These are phyloP conservation scores for Thyridium curvatum DNA, from an alignment of 2,329 filamentous ascomycete genomes.

Conservation along the genomic window DNA sequence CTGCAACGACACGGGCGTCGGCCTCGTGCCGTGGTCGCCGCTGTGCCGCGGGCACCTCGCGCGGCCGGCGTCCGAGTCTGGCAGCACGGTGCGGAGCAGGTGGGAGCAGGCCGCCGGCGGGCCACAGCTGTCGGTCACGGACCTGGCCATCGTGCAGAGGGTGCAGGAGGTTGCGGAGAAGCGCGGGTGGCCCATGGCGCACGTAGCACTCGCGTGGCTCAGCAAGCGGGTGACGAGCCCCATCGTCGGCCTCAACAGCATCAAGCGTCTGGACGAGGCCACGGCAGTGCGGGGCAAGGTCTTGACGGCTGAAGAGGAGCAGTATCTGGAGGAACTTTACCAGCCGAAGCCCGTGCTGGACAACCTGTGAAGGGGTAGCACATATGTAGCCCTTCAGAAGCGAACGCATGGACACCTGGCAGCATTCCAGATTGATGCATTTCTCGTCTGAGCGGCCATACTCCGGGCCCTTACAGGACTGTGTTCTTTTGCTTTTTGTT, in stretches of 20 bases:
- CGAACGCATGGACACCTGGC: too few relatives aligned
- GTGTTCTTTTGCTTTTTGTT: too few relatives aligned
- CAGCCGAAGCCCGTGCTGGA: constrained; percentile 32
- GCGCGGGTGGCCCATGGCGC: constrained; percentile 16
- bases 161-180: constrained; percentile 11
- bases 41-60: constrained; percentile 22
- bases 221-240: constrained; percentile 46
- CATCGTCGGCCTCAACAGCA: constrained; percentile 55
- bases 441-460: too few relatives aligned
- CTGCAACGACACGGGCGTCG: constrained; percentile 23
- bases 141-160: constrained; percentile 12
- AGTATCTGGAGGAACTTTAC: constrained; percentile 58
- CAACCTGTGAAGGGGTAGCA: too few relatives aligned
- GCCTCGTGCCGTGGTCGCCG: constrained; percentile 30
- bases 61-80: constrained; percentile 14
- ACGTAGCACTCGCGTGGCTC: constrained; percentile 60
- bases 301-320: constrained; percentile 51
- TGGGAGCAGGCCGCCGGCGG: constrained; percentile 6
- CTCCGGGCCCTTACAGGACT: too few relatives aligned
- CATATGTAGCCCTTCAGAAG: too few relatives aligned
- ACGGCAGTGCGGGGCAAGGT: constrained; percentile 37
- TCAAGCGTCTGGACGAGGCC: constrained; percentile 56
- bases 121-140: constrained; percentile 13
- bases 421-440: too few relatives aligned
- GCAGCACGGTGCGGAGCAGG: constrained; percentile 6